Percentiles rank a stretch among this genome's conserved stretches.
Evolutionary conservation across 257 asterid genomes (phyloP).

Genomic region (Solanum neorickii): DNA sequence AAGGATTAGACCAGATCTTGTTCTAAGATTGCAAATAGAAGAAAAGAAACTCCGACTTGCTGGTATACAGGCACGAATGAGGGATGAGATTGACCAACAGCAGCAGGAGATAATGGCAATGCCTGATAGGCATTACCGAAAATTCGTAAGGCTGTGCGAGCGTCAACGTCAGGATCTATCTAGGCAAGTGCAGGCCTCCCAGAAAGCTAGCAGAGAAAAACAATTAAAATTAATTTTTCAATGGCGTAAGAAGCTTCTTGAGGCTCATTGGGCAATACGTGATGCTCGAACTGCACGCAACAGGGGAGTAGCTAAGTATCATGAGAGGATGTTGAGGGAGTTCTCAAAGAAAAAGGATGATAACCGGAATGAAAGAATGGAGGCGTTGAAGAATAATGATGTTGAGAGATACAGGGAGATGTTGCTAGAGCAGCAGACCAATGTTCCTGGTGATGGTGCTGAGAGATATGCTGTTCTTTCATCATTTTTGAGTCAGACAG

Average conservation of each 20-base stretch:
- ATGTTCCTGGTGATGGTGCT: constrained; percentile 80
- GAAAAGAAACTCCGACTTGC: constrained; percentile 86
- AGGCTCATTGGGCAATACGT: constrained; percentile 94
- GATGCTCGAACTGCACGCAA: constrained; percentile 97
- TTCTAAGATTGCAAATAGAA: constrained; percentile 80
- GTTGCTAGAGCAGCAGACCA: constrained; percentile 93
- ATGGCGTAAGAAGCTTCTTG: constrained; percentile 99
- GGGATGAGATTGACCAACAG: constrained; percentile 91
- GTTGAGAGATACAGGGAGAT: constrained; percentile 97
- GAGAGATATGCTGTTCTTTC: constrained; percentile 97
- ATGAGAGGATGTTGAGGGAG: constrained; percentile 93
- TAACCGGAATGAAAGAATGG: constrained; percentile 90
- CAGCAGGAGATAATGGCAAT: constrained; percentile 94
- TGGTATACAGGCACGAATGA: constrained; percentile 81
- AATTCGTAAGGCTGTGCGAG: constrained; percentile 88
- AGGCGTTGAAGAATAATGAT: constrained; percentile 94
- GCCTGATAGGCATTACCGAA: constrained; percentile 98
- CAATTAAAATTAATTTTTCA: constrained; percentile 85
- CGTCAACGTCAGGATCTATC: constrained; percentile 95
- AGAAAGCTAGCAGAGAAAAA: constrained; percentile 79
- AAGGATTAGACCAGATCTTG: constrained; percentile 88
- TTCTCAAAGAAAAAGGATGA: constrained; percentile 92
- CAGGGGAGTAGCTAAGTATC: constrained; percentile 97
- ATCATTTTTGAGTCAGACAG: constrained; percentile 86
- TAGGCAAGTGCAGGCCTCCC: constrained; percentile 87